Percentiles rank a stretch among this genome's conserved stretches.
These are phyloP conservation scores for Catharanthus roseus DNA, from an alignment of 257 asterid species.

Conservation along the genomic window DNA sequence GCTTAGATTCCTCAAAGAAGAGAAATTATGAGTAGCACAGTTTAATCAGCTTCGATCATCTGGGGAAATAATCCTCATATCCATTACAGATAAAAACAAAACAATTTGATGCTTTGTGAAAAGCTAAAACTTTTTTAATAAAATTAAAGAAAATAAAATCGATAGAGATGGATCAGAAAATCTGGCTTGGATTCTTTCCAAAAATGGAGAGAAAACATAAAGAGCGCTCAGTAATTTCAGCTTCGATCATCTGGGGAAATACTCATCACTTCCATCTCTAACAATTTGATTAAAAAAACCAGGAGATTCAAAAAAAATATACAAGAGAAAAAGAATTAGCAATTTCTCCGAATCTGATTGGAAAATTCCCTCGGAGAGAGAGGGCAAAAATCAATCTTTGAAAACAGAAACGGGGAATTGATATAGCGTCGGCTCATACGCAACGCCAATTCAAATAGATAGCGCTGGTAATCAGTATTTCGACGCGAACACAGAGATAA, in stretches of 20 bases:
- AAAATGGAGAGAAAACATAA: conserved; percentile 27
- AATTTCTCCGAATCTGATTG: conserved; percentile 46
- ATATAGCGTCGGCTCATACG: conserved; percentile 67
- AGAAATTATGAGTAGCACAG: conserved; percentile 52
- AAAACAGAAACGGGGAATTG: conserved; percentile 31
- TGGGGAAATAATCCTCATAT: conserved; percentile 72
- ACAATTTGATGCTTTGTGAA: neutral
- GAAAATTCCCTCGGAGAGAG: conserved; percentile 6
- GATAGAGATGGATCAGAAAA: conserved; percentile 44
- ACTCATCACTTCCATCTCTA: conserved; percentile 64
- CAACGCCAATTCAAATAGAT: conserved; percentile 34
- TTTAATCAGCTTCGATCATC: conserved; percentile 86
- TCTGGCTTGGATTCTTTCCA: conserved; percentile 59
- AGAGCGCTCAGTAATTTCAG: conserved; percentile 83
- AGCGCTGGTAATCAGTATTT: conserved; percentile 72
- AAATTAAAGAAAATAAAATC: neutral
- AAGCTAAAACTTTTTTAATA: neutral
- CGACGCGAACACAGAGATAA: conserved; percentile 36
- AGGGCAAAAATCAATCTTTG: conserved; percentile 1
- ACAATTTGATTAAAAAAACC: neutral
- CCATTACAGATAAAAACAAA: conserved; percentile 3
- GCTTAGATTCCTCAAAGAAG: conserved; percentile 49
- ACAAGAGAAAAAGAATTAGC: neutral
- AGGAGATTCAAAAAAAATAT: neutral
- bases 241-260: conserved; percentile 95